Evolutionary conservation across 2,329 filamentous ascomycete genomes (phyloP).

Genomic region (Waltergamsia citrina): DNA sequence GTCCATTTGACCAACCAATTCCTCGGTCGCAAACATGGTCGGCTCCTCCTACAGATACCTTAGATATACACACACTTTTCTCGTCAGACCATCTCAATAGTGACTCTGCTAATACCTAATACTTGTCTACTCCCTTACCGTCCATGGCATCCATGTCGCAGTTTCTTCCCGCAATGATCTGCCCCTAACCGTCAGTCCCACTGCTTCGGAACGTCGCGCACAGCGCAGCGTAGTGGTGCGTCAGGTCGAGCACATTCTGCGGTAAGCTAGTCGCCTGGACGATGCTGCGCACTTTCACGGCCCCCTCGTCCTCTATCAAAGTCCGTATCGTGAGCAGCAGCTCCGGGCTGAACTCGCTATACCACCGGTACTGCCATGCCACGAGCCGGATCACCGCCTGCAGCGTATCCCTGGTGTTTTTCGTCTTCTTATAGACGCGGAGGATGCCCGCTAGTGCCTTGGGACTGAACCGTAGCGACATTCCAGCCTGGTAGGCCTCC

Average conservation of each 20-base stretch:
- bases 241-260: slow-evolving; percentile 86
- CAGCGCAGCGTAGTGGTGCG: slow-evolving; percentile 89
- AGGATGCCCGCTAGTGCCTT: slow-evolving; percentile 85
- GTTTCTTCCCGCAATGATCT: background rate
- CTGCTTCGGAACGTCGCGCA: slow-evolving; percentile 94
- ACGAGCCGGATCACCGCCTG: slow-evolving; percentile 83
- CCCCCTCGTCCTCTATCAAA: slow-evolving; percentile 94
- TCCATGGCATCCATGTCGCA: background rate
- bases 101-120: background rate
- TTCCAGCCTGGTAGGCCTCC: slow-evolving; percentile 84
- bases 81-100: no score
- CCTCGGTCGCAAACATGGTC: no score
- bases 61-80: no score
- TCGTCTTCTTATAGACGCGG: slow-evolving; percentile 65
- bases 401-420: slow-evolving; percentile 72
- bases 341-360: slow-evolving; percentile 95
- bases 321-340: slow-evolving; percentile 81
- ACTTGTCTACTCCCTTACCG: background rate
- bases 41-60: no score
- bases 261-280: slow-evolving; percentile 92
- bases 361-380: slow-evolving; percentile 99
- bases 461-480: slow-evolving; percentile 82
- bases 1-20: no score
- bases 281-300: slow-evolving; percentile 93
- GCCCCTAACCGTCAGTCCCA: slow-evolving; percentile 67